Percentiles rank a stretch among this genome's conserved stretches.
These are phyloP conservation scores for Globisporangium uncinulatum DNA, from an alignment of 352 stramenopile species.

Conservation along the genomic window DNA sequence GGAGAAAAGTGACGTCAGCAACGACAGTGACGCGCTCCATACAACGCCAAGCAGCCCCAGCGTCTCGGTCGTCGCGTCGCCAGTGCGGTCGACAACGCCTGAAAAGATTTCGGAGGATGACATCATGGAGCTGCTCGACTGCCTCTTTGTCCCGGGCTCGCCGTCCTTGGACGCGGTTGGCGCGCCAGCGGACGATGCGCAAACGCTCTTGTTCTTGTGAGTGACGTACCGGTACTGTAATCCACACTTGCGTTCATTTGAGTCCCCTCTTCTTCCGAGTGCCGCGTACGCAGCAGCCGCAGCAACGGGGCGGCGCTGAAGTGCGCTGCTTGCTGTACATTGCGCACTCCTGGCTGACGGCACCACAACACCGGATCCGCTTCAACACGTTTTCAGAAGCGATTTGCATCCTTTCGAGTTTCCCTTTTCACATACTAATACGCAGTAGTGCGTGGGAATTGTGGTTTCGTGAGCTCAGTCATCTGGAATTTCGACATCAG, in stretches of 20 bases:
- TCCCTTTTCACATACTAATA: too few relatives aligned
- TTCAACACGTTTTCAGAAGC: not conserved
- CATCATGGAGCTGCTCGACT: slow-evolving; percentile 17
- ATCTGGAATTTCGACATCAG: not conserved
- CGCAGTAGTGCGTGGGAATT: not conserved
- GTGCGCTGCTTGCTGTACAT: not conserved
- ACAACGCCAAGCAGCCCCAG: not conserved
- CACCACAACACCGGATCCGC: not conserved
- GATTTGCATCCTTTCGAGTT: not conserved
- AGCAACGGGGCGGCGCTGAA: too few relatives aligned
- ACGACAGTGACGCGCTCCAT: not conserved
- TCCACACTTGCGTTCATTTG: not conserved
- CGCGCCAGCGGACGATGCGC: not conserved
- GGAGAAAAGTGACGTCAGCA: not conserved
- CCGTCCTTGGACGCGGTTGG: not conserved
- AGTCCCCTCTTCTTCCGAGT: too few relatives aligned
- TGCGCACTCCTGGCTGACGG: not conserved
- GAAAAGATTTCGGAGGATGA: slow-evolving; percentile 14
- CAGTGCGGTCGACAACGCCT: not conserved
- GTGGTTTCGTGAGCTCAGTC: not conserved
- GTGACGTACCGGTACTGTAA: not conserved
- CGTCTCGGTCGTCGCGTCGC: not conserved
- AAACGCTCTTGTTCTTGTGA: not conserved
- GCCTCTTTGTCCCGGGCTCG: slow-evolving; percentile 7
- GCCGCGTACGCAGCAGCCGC: too few relatives aligned